Evolutionary conservation across 495 filamentous ascomycete species (phyloP).

Genomic region (Evernia prunastri): DNA sequence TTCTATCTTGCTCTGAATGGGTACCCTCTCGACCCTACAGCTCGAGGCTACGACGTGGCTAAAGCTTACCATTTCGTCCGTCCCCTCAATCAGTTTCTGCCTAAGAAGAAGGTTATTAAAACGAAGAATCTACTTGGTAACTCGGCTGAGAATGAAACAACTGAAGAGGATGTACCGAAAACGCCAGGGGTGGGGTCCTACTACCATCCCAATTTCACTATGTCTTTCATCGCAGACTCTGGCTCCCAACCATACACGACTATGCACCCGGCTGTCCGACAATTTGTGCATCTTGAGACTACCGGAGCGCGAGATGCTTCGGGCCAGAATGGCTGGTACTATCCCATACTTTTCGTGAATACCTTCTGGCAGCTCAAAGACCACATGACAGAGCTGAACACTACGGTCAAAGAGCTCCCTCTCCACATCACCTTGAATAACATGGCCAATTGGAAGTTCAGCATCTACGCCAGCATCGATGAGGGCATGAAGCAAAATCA

Average conservation of each 20-base stretch:
- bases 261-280: conserved; percentile 65
- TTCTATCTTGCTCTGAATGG: conserved; percentile 80
- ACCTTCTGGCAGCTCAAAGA: conserved; percentile 92
- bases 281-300: conserved; percentile 70
- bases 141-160: conserved; percentile 45
- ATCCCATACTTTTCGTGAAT: conserved; percentile 84
- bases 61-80: conserved; percentile 77
- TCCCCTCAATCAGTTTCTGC: conserved; percentile 79
- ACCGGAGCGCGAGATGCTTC: conserved; percentile 67
- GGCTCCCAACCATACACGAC: conserved; percentile 59
- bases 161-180: conserved; percentile 44
- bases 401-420: conserved; percentile 77
- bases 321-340: conserved; percentile 94
- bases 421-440: conserved; percentile 80
- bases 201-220: conserved; percentile 91
- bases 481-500: conserved; percentile 77
- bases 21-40: conserved; percentile 63
- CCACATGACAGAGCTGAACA: conserved; percentile 89
- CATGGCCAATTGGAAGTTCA: conserved; percentile 86
- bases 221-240: conserved; percentile 78
- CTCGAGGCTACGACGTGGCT: conserved; percentile 59
- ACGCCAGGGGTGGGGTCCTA: conserved; percentile 71
- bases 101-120: conserved; percentile 87
- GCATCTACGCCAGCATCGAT: conserved; percentile 74
- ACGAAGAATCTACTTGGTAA: conserved; percentile 78